phyloP scores from a whole-genome alignment of 148 eudicot genomes.

The Pouteria glomerata region DNA sequence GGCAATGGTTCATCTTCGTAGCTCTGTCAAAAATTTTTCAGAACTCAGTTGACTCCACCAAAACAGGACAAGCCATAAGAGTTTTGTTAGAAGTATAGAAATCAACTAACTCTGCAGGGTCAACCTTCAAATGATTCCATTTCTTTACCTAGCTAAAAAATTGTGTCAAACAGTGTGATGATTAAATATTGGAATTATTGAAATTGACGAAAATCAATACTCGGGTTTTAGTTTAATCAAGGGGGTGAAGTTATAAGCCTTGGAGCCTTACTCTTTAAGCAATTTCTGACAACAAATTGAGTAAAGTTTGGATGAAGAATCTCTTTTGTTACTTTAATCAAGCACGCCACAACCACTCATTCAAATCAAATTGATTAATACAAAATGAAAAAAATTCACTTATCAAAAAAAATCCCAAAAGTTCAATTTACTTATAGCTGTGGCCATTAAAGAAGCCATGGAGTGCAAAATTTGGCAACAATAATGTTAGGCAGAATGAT shows the following conservation, averaged over 20 bases:
- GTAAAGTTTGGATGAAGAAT: background rate
- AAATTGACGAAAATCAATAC: background rate
- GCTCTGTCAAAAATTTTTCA: slow-evolving; percentile 40
- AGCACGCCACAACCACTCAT: background rate
- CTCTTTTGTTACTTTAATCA: too few species aligned
- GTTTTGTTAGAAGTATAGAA: background rate
- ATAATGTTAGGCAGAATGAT: too few species aligned
- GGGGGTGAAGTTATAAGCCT: too few species aligned
- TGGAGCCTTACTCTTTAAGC: slow-evolving; percentile 5
- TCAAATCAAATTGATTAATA: too few species aligned
- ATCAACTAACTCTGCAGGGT: too few species aligned
- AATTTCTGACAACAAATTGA: background rate
- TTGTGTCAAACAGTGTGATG: too few species aligned
- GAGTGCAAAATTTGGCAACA: background rate
- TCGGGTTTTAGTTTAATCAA: background rate
- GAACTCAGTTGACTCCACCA: background rate
- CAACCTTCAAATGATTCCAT: too few species aligned
- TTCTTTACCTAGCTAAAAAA: too few species aligned
- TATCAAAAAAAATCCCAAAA: too few species aligned
- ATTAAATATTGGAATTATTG: background rate
- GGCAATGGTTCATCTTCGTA: slow-evolving; percentile 77
- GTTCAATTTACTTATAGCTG: too few species aligned
- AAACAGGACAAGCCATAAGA: background rate
- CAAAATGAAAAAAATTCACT: too few species aligned
- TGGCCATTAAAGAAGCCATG: too few species aligned